A percentile compares a stretch with the other conserved stretches of the same genome.
Conservation (phyloP, 352 stramenopile genomes). For the Globisporangium spiculum region DNA sequence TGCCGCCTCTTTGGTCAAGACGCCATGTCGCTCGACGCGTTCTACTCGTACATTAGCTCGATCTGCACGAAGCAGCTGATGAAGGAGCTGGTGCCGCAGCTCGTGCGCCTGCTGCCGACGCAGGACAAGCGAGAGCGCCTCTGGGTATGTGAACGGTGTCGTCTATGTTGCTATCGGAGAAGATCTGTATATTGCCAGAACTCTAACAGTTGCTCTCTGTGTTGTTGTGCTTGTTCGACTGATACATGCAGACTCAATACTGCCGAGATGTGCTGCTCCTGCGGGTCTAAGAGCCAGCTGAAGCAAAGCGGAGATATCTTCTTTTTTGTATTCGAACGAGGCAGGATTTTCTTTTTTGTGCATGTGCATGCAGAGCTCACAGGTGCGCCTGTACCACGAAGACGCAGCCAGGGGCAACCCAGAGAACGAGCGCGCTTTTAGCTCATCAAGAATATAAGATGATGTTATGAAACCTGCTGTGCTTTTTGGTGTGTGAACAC, state of each 20-base stretch:
- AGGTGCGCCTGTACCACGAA: neutral
- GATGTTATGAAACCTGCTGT: neutral
- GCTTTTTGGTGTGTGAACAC: neutral
- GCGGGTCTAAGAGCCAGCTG: conserved; percentile 13
- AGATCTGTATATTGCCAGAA: neutral
- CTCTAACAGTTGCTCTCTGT: conserved; percentile 11
- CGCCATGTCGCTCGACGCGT: conserved; percentile 80
- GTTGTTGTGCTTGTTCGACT: conserved; percentile 12
- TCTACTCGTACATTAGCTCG: conserved; percentile 78
- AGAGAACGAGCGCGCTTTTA: neutral
- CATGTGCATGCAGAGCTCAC: neutral
- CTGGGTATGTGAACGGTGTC: conserved; percentile 48
- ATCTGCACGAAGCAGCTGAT: conserved; percentile 72
- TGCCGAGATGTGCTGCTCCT: conserved; percentile 22
- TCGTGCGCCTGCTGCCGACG: conserved; percentile 79
- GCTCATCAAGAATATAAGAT: conserved; percentile 13
- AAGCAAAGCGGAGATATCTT: neutral
- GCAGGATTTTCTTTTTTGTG: conserved; percentile 1
- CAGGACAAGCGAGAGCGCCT: conserved; percentile 81
- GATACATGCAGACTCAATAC: conserved; percentile 18
- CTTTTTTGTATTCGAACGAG: neutral
- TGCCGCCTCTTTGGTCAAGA: conserved; percentile 85
- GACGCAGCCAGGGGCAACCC: neutral
- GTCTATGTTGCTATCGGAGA: neutral
- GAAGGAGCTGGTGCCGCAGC: conserved; percentile 76